Evolutionary conservation across 2,329 filamentous ascomycete species (phyloP).

Genomic region (Colletotrichum liaoningense): DNA sequence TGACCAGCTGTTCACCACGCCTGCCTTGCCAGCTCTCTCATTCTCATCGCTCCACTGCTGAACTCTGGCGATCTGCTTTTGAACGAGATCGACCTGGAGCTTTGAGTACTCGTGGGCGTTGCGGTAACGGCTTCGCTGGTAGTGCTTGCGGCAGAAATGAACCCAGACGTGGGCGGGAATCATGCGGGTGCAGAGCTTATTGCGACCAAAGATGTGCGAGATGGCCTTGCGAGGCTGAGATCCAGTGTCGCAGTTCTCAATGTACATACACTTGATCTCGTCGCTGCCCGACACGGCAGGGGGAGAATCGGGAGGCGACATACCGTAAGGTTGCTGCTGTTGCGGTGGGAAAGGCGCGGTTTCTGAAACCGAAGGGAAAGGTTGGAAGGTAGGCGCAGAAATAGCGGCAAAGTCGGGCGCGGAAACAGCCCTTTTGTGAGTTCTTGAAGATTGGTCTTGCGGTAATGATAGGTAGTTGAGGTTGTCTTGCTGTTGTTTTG

Average conservation of each 20-base stretch:
- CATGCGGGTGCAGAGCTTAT: slow-evolving; percentile 79
- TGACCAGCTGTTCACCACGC: slow-evolving; percentile 69
- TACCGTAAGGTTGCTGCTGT: slow-evolving; percentile 36
- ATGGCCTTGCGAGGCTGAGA: slow-evolving; percentile 79
- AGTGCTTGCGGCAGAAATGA: slow-evolving; percentile 83
- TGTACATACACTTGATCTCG: slow-evolving; percentile 62
- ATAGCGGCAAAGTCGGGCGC: slow-evolving; percentile 57
- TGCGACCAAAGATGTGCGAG: slow-evolving; percentile 85
- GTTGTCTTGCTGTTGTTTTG: slow-evolving; percentile 32
- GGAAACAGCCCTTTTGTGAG: slow-evolving; percentile 62
- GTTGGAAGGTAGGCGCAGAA: slow-evolving; percentile 33
- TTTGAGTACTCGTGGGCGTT: slow-evolving; percentile 70
- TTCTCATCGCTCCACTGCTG: slow-evolving; percentile 71
- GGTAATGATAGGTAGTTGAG: slow-evolving; percentile 32
- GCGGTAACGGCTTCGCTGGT: slow-evolving; percentile 81
- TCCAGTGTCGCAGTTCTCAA: slow-evolving; percentile 67
- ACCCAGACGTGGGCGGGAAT: slow-evolving; percentile 80
- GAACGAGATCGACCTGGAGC: slow-evolving; percentile 73
- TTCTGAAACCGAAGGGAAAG: slow-evolving; percentile 37
- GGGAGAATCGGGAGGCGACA: slow-evolving; percentile 26
- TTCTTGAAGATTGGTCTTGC: slow-evolving; percentile 39
- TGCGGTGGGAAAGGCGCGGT: slow-evolving; percentile 20
- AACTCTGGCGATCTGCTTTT: slow-evolving; percentile 71
- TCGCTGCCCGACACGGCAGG: slow-evolving; percentile 28
- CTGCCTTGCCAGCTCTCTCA: slow-evolving; percentile 46